Evolutionary conservation across 371 early-diverging fungal genomes (phyloP), one percentile per base, ranked within the genome.

Genomic region (Mucor piriformis): DNA sequence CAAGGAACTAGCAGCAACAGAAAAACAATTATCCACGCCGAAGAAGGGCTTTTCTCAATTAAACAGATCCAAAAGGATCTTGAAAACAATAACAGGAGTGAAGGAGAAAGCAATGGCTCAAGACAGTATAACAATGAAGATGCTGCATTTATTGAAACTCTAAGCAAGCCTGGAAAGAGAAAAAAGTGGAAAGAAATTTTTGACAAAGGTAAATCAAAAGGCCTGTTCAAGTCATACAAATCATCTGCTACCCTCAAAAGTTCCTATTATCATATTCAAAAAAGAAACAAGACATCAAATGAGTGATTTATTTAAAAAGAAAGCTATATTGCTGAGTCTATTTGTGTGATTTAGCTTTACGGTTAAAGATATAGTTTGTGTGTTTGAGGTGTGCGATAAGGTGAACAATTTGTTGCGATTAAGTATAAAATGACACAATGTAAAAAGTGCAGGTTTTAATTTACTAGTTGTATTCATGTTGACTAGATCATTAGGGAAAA

Each of bases 341-440:
- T 42, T 33, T 10, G 27, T 44, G 23, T 38, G 15, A 42, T 48
- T 11, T 50, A 16, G 54, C 62, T 55, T 61, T 50, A 48, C 55
- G 21, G 50, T 15, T 27, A 61, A 24, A 34, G 32, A 48, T 38
- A 61, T 55, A 61, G 24, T 61, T 21, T 34, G 54, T 27, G 62
- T n/a, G 24, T 61, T 16, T 18, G 34, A 23, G 35, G 37, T 15
- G 49, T 55, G 46, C 32, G 29, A 37, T 32, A 61, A 55, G 25
- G 40, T 13, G 43, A 61, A 32, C 16, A 18, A 29, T 55, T 61
- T 61, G 29, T 50, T 61, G 40, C 50, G 49, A 23, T 40, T 50
- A 35, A 32, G 49, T 43, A 54, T 18, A 49, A 61, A 61, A 10
- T 61, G 61, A 54, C 54, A 61, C 27, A 61, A 32, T 54, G 61